phyloP scores from a whole-genome alignment of 495 filamentous ascomycete genomes.

The Neohortaea acidophila region DNA sequence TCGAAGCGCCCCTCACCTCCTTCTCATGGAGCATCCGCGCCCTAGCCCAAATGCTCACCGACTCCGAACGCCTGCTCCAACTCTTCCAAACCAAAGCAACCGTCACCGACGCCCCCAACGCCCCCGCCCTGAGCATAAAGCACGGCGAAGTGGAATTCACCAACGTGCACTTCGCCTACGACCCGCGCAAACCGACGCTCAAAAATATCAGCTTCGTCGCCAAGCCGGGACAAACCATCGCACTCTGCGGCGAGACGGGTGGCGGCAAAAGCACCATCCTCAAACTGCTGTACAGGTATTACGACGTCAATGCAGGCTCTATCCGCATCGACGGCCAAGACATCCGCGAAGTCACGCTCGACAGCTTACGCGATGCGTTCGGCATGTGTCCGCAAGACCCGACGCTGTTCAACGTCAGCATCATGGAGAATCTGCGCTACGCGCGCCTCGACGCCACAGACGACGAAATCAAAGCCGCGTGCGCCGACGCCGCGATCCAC shows the following conservation, averaged over 20 bases:
- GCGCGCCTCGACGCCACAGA: conserved; percentile 37
- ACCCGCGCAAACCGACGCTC: conserved; percentile 48
- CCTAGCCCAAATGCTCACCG: conserved; percentile 46
- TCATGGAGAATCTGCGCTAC: conserved; percentile 62
- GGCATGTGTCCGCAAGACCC: conserved; percentile 59
- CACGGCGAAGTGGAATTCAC: conserved; percentile 50
- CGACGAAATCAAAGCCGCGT: conserved; percentile 51
- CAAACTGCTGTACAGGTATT: conserved; percentile 52
- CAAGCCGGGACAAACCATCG: conserved; percentile 45
- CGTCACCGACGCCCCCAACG: conserved; percentile 40
- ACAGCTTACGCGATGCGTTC: conserved; percentile 49
- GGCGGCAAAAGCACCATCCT: conserved; percentile 64
- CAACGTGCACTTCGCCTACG: conserved; percentile 55
- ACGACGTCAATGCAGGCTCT: conserved; percentile 46
- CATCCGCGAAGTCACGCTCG: conserved; percentile 49
- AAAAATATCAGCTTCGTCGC: conserved; percentile 46
- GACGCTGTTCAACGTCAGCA: conserved; percentile 53
- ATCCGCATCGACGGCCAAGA: conserved; percentile 65
- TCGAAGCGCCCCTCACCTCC: conserved; percentile 42
- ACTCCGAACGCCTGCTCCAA: conserved; percentile 56
- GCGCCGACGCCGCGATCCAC: conserved; percentile 40
- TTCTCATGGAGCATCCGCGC: conserved; percentile 42
- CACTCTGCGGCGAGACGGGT: conserved; percentile 64
- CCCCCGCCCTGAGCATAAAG: conserved; percentile 39
- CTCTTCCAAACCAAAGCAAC: conserved; percentile 53